Evolutionary conservation across 768 basidiomycete genomes (phyloP), one percentile per base, ranked within the genome.

Genomic region (Hydnomerulius pinastri): DNA sequence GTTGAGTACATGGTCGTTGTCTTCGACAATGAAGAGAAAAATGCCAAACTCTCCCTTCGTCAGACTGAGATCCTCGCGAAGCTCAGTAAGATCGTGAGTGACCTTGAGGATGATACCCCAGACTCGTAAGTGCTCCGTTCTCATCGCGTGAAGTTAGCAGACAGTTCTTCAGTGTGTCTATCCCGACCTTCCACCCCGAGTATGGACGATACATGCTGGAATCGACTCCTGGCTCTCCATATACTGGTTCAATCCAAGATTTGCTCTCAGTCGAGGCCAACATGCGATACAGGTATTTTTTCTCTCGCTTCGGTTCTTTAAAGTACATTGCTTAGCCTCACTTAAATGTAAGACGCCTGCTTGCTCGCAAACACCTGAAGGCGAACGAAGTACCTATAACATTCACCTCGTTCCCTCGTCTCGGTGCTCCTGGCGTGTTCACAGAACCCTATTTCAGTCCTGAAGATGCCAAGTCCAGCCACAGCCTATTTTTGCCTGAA

Each of bases 191-290:
- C 64, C 97, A 98, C 65, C 96, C 96, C 15, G 97, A 99, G 70
- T 99, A 98, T 73, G 97, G 97, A 33, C 82, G 95, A 32, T 98
- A 91, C 74, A 99, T 99, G 97, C 79, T 99, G 45, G 97, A 99
- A 68, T 93, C 93, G 3, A 99, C 96, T 1, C 97, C 97, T 0
- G 97, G 97, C 2, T 84, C 86, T 42, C 97, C 97, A 2, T 98
- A 98, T 72, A 88, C 91, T 5, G 93, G 92, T 9, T 86, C 82
- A 13, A 82, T 98, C 33, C 77, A 78, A 21, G 93, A 96, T 68
- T 78, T 98, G 17, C 76, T 98, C 30, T 81, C 86, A 5, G 95
- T 99, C 5, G 96, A 99, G 72, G 72, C 76, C 40, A 94, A 98
- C 70, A 99, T 99, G 97, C 85, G 89, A 38, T 92, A 92, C 67